Conservation (phyloP, 208 protist genomes). For the Herpetomonas samuelpessoai region DNA sequence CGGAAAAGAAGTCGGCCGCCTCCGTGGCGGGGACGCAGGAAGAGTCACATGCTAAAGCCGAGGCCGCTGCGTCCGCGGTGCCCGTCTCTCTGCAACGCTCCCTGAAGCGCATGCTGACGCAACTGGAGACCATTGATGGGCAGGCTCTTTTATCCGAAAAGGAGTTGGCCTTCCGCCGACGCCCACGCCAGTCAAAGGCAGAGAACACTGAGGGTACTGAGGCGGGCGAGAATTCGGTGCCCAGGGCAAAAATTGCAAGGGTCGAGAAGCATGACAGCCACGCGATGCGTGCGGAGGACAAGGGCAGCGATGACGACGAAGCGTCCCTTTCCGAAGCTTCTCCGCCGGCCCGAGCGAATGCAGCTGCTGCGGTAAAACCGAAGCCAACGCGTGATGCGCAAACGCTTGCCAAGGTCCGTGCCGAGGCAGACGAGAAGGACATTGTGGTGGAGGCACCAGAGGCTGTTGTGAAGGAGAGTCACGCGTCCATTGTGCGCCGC, state of each 20-base stretch:
- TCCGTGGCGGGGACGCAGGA: background rate
- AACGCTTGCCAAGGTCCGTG: background rate
- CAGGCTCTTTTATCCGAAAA: slow-evolving; percentile 25
- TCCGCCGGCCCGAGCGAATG: too few relatives aligned
- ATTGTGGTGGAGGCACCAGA: slow-evolving; percentile 44
- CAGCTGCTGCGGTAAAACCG: background rate
- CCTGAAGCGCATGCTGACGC: slow-evolving; percentile 24
- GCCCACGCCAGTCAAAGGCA: background rate
- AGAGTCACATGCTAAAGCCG: background rate
- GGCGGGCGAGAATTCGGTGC: background rate
- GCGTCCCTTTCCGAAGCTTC: too few relatives aligned
- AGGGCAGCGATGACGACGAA: background rate
- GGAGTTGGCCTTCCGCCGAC: slow-evolving; percentile 10
- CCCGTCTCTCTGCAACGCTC: slow-evolving; percentile 11
- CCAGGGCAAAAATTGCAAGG: background rate
- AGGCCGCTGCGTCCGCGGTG: background rate
- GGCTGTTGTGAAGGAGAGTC: slow-evolving; percentile 19
- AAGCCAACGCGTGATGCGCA: background rate
- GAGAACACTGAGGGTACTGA: background rate
- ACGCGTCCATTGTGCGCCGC: slow-evolving; percentile 58
- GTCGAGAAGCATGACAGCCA: slow-evolving; percentile 10
- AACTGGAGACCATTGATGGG: slow-evolving; percentile 44
- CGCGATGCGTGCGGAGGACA: background rate
- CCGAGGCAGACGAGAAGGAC: slow-evolving; percentile 47
- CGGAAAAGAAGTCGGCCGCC: background rate